These are phyloP conservation scores for Thalassiosira profunda DNA, from an alignment of 108 stramenopile genomes.

Conservation along the genomic window DNA sequence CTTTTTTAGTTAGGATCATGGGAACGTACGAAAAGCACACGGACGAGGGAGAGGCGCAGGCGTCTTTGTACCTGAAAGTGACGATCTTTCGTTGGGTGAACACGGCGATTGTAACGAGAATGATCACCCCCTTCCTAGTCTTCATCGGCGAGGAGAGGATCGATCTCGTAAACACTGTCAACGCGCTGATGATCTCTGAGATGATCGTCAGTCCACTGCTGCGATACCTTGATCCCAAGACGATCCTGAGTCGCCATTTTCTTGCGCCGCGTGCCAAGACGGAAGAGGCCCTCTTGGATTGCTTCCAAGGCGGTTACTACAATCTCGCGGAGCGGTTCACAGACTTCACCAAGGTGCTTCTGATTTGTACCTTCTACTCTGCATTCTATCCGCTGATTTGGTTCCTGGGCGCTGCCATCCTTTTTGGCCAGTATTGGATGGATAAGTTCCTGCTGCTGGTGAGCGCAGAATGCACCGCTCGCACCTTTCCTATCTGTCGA, in stretches of 20 bases:
- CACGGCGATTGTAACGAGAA: slow-evolving; percentile 59
- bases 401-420: slow-evolving; percentile 66
- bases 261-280: slow-evolving; percentile 70
- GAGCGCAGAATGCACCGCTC: slow-evolving; percentile 1
- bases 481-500: no score
- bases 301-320: slow-evolving; percentile 73
- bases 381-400: slow-evolving; percentile 68
- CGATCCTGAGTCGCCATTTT: slow-evolving; percentile 66
- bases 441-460: slow-evolving; percentile 72
- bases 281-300: slow-evolving; percentile 66
- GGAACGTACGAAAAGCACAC: slow-evolving; percentile 69
- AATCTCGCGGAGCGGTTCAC: slow-evolving; percentile 79
- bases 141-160: slow-evolving; percentile 40
- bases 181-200: slow-evolving; percentile 67
- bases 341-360: slow-evolving; percentile 77
- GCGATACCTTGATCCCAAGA: slow-evolving; percentile 55
- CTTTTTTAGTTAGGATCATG: slow-evolving; percentile 57
- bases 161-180: slow-evolving; percentile 64
- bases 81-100: slow-evolving; percentile 85
- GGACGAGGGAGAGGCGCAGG: slow-evolving; percentile 64
- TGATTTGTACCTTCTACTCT: slow-evolving; percentile 80
- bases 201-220: slow-evolving; percentile 59
- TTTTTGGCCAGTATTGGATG: slow-evolving; percentile 62
- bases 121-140: slow-evolving; percentile 62
- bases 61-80: slow-evolving; percentile 77